These are phyloP conservation scores for Penicillium rolfsii DNA, from an alignment of 2,329 filamentous ascomycete species.

Conservation along the genomic window DNA sequence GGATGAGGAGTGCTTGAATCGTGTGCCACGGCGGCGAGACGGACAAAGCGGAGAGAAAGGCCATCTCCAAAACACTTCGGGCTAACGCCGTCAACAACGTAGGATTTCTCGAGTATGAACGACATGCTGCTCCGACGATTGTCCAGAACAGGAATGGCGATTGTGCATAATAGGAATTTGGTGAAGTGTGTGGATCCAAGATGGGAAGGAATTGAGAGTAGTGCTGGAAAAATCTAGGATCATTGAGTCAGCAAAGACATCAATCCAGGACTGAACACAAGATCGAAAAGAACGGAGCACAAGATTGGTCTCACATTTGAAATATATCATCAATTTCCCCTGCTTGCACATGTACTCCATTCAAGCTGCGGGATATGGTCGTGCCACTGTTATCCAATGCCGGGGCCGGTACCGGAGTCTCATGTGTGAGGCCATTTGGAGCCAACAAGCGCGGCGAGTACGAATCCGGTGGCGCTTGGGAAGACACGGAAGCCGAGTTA, in stretches of 20 bases:
- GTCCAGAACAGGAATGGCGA: slow-evolving; percentile 85
- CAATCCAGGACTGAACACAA: neutral
- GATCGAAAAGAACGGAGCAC: neutral
- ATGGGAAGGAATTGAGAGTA: slow-evolving; percentile 46
- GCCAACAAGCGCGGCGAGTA: slow-evolving; percentile 29
- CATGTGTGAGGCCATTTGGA: slow-evolving; percentile 21
- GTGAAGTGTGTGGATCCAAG: slow-evolving; percentile 56
- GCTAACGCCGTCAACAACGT: slow-evolving; percentile 42
- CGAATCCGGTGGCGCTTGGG: slow-evolving; percentile 19
- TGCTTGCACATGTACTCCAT: slow-evolving; percentile 35
- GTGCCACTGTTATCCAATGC: slow-evolving; percentile 19
- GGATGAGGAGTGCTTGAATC: slow-evolving; percentile 43
- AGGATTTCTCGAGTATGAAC: slow-evolving; percentile 44
- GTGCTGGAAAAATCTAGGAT: slow-evolving; percentile 41
- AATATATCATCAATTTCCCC: slow-evolving; percentile 46
- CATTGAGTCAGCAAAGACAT: neutral
- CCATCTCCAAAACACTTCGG: slow-evolving; percentile 41
- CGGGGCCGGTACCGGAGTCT: slow-evolving; percentile 17
- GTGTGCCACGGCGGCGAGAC: slow-evolving; percentile 37
- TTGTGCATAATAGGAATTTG: slow-evolving; percentile 75
- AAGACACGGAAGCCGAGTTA: slow-evolving; percentile 8
- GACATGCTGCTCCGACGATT: slow-evolving; percentile 48
- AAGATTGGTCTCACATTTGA: slow-evolving; percentile 32
- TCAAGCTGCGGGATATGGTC: slow-evolving; percentile 38
- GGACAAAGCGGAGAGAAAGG: slow-evolving; percentile 39